These are phyloP conservation scores for Ampelocalamus luodianensis DNA, from an alignment of 176 grass and related monocot species.

Conservation along the genomic window DNA sequence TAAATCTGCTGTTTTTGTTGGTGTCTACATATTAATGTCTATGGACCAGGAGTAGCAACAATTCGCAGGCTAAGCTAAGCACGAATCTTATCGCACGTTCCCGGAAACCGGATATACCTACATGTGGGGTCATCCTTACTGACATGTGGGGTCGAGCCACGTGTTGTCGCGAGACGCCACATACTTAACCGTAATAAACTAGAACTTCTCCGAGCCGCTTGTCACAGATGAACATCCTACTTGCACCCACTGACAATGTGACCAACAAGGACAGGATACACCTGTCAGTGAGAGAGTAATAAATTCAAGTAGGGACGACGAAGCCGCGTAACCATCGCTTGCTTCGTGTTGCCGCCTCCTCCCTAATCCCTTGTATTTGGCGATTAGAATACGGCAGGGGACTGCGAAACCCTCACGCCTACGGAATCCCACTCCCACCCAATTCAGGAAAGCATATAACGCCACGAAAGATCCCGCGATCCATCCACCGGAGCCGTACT, in stretches of 20 bases:
- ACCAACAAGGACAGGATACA: accelerated
- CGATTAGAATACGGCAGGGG: conserved; percentile 38
- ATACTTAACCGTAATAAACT: neutral
- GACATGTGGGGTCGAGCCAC: neutral
- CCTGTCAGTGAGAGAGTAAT: neutral
- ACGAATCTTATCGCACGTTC: neutral
- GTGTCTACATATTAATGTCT: neutral
- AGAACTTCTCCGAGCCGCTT: neutral
- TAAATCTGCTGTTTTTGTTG: neutral
- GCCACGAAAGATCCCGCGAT: neutral
- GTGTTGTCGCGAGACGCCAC: neutral
- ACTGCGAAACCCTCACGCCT: conserved; percentile 39
- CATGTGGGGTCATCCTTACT: no score
- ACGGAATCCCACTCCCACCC: conserved; percentile 6
- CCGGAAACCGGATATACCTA: neutral
- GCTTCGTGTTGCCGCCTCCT: neutral
- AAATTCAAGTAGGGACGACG: accelerated
- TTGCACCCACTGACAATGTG: neutral
- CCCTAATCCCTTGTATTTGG: neutral
- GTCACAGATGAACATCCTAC: accelerated
- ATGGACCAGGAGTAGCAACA: neutral
- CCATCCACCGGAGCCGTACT: neutral
- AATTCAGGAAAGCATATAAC: conserved; percentile 18
- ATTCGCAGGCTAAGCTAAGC: neutral
- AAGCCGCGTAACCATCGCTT: neutral